Percentiles rank a stretch among this genome's conserved stretches.
Conservation (phyloP, 1,284 basidiomycete genomes). For the Sporisorium reilianum region DNA sequence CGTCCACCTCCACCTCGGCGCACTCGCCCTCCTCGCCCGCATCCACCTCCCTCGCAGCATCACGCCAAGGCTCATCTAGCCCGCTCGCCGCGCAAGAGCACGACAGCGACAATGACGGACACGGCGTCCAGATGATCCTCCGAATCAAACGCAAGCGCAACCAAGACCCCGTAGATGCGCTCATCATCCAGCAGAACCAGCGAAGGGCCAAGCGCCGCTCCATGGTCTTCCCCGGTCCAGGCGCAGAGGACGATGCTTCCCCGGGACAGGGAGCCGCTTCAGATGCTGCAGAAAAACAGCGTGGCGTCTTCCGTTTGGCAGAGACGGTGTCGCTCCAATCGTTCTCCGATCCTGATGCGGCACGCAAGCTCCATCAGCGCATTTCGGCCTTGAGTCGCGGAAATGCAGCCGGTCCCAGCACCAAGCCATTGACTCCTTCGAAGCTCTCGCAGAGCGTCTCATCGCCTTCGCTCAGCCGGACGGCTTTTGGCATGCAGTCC, state of each 20-base stretch:
- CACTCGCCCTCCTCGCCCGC: constrained; percentile 24
- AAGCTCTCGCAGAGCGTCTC: constrained; percentile 46
- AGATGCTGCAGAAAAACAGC: constrained; percentile 17
- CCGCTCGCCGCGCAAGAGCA: constrained; percentile 21
- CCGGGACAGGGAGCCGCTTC: not conserved
- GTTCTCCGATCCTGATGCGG: constrained; percentile 49
- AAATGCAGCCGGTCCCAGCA: constrained; percentile 14
- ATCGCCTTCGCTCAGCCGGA: constrained; percentile 24
- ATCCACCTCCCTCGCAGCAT: constrained; percentile 14
- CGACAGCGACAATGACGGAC: constrained; percentile 25
- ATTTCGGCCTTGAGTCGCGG: constrained; percentile 43
- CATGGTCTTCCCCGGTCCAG: constrained; percentile 14
- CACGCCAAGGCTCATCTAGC: constrained; percentile 30
- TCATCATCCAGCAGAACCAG: constrained; percentile 55
- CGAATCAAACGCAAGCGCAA: constrained; percentile 64
- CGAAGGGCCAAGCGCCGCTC: constrained; percentile 37
- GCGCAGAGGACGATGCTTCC: constrained; percentile 1
- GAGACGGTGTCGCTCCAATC: constrained; percentile 57
- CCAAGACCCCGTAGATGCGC: constrained; percentile 61
- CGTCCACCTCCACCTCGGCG: constrained; percentile 15
- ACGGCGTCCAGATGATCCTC: constrained; percentile 51
- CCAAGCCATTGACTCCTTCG: constrained; percentile 30
- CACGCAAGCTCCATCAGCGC: constrained; percentile 42
- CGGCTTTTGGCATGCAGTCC: constrained; percentile 2
- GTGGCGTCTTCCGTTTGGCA: constrained; percentile 61